Percentiles rank a stretch among this genome's conserved stretches.
These are phyloP conservation scores for Pelargonium cotyledonis DNA, from an alignment of 441 rosid species.

Conservation along the genomic window DNA sequence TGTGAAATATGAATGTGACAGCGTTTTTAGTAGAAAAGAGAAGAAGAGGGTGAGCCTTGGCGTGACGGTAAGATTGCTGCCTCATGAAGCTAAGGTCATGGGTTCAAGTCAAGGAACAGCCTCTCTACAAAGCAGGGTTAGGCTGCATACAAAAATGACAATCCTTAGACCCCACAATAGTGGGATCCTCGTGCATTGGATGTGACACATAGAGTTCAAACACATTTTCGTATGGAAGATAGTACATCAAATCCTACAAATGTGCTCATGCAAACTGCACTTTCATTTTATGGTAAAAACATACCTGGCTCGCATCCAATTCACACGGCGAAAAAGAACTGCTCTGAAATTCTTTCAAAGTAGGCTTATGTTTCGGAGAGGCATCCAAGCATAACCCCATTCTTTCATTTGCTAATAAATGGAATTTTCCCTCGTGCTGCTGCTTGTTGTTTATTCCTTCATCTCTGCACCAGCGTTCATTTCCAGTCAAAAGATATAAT, in stretches of 20 bases:
- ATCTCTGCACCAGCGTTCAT: conserved; percentile 36
- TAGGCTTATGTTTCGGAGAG: conserved; percentile 52
- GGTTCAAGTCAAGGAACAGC: too few species aligned
- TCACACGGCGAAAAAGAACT: conserved; percentile 61
- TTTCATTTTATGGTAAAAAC: background rate
- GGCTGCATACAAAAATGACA: too few species aligned
- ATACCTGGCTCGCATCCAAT: conserved; percentile 71
- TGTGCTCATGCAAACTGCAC: background rate
- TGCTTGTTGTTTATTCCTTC: conserved; percentile 36
- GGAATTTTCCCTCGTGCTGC: conserved; percentile 36
- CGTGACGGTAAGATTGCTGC: too few species aligned
- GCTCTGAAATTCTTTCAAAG: conserved; percentile 51
- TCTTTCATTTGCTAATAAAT: conserved; percentile 21
- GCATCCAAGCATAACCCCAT: conserved; percentile 52
- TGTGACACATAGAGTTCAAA: too few species aligned
- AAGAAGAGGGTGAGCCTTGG: too few species aligned
- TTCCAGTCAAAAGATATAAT: background rate
- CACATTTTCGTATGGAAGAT: background rate
- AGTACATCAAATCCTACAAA: background rate
- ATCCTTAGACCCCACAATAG: too few species aligned
- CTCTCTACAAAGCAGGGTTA: too few species aligned
- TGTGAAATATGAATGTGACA: too few species aligned
- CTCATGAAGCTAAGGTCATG: too few species aligned
- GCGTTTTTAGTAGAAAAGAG: too few species aligned
- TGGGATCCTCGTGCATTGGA: too few species aligned